Evolutionary conservation across 2,329 filamentous ascomycete genomes (phyloP).

Genomic region (Hypomyces rosellus): DNA sequence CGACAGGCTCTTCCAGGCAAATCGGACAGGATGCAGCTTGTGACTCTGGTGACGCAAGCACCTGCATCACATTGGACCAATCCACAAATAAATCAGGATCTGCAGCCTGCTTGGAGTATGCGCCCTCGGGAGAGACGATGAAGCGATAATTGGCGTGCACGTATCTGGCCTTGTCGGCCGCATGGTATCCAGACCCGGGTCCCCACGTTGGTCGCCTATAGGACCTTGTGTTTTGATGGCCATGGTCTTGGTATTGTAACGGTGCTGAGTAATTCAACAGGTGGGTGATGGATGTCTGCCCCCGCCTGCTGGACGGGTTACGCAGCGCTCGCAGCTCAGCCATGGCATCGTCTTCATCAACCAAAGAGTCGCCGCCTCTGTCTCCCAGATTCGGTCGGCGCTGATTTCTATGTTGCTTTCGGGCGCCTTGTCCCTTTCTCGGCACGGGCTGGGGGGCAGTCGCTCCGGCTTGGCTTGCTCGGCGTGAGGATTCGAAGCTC

Average conservation of each 20-base stretch:
- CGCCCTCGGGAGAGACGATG: slow-evolving; percentile 75
- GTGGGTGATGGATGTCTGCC: slow-evolving; percentile 95
- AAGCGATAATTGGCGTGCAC: slow-evolving; percentile 97
- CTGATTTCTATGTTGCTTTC: slow-evolving; percentile 79
- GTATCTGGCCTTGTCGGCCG: slow-evolving; percentile 81
- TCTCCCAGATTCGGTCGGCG: slow-evolving; percentile 54
- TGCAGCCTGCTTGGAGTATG: slow-evolving; percentile 72
- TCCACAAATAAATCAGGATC: slow-evolving; percentile 87
- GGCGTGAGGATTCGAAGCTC: slow-evolving; percentile 46
- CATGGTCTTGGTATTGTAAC: slow-evolving; percentile 57
- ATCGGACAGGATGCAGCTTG: slow-evolving; percentile 89
- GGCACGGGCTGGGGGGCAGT: slow-evolving; percentile 38
- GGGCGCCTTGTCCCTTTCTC: slow-evolving; percentile 68
- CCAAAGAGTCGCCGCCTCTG: slow-evolving; percentile 31
- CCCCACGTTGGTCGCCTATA: slow-evolving; percentile 73
- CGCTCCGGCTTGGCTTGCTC: slow-evolving; percentile 33
- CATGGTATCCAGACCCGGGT: slow-evolving; percentile 81
- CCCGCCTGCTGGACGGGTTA: slow-evolving; percentile 64
- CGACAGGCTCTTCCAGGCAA: slow-evolving; percentile 85
- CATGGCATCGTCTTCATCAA: slow-evolving; percentile 77
- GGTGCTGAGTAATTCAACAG: slow-evolving; percentile 86
- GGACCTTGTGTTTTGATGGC: slow-evolving; percentile 45
- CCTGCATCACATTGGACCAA: slow-evolving; percentile 85
- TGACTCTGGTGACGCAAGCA: slow-evolving; percentile 83
- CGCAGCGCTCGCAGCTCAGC: slow-evolving; percentile 63